phyloP scores from a whole-genome alignment of 2,329 filamentous ascomycete species.

The Dothiorella sarmentorum region DNA sequence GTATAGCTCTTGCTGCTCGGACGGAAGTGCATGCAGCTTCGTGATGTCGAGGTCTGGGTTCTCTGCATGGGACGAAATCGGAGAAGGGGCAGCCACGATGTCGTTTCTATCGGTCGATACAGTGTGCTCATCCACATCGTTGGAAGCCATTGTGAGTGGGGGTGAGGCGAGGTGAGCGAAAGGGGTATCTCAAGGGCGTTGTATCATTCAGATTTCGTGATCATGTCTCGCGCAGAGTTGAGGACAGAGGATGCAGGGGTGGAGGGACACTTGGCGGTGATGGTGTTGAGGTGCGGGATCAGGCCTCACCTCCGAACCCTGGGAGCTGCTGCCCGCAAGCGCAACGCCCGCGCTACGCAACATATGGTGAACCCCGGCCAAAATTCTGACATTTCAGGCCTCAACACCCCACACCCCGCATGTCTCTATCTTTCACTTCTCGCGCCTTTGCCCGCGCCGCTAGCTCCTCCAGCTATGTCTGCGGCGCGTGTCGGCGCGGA shows the following conservation, averaged over 20 bases:
- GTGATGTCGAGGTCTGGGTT: slow-evolving; percentile 81
- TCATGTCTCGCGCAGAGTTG: not conserved
- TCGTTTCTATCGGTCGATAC: slow-evolving; percentile 36
- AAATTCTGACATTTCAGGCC: not conserved
- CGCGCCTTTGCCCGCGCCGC: not conserved
- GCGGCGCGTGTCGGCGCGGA: slow-evolving; percentile 26
- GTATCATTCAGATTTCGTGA: not conserved
- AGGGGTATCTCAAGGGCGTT: not conserved
- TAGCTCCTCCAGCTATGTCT: not conserved
- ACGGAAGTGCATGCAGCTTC: slow-evolving; percentile 83
- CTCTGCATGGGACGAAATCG: slow-evolving; percentile 20
- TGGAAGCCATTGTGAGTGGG: slow-evolving; percentile 13
- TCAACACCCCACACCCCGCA: not conserved
- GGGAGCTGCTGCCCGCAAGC: slow-evolving; percentile 5
- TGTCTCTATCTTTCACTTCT: not conserved
- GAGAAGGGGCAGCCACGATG: not conserved
- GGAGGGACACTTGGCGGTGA: not conserved
- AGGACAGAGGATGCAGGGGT: not conserved
- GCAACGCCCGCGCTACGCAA: slow-evolving; percentile 1
- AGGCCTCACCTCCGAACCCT: slow-evolving; percentile 15
- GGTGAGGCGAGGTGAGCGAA: not conserved
- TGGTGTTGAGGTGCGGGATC: slow-evolving; percentile 4
- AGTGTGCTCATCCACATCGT: slow-evolving; percentile 23
- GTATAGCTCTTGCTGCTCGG: slow-evolving; percentile 94
- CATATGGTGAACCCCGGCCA: not conserved